Conservation (phyloP, 768 basidiomycete species). For the Mycena metata region DNA sequence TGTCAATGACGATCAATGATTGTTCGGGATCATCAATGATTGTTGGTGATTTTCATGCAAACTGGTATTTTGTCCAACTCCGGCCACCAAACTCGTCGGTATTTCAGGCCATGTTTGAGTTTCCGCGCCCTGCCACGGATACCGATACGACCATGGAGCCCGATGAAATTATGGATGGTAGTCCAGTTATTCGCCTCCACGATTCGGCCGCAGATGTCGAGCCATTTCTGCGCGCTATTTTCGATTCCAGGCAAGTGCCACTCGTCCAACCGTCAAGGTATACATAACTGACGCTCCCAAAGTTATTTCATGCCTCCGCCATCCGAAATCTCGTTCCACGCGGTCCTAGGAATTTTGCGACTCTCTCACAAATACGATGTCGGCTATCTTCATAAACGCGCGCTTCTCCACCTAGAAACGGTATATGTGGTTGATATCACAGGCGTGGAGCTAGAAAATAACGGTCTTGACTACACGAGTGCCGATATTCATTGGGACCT, state of each 20-base stretch:
- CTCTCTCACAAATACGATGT: slow-evolving; percentile 19
- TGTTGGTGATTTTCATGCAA: no score
- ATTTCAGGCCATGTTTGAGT: no score
- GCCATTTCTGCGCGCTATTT: slow-evolving; percentile 12
- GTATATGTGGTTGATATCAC: neutral
- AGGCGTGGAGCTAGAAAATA: neutral
- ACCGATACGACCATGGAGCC: no score
- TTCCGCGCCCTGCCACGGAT: no score
- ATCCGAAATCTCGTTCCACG: neutral
- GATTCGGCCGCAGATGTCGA: neutral
- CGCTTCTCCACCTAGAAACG: slow-evolving; percentile 13
- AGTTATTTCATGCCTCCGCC: slow-evolving; percentile 24
- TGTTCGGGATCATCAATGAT: no score
- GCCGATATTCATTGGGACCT: no score
- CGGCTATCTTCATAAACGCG: slow-evolving; percentile 10
- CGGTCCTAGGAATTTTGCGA: neutral
- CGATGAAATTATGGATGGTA: slow-evolving; percentile 1
- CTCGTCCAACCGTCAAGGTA: no score
- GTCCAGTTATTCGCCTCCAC: neutral
- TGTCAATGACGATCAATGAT: no score
- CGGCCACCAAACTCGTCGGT: no score
- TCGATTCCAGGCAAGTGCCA: slow-evolving; percentile 2
- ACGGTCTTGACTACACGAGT: no score
- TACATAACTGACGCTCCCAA: no score
- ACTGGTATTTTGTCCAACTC: no score